Evolutionary conservation across 1,284 basidiomycete species (phyloP).

Genomic region (Meira miltonrushii): DNA sequence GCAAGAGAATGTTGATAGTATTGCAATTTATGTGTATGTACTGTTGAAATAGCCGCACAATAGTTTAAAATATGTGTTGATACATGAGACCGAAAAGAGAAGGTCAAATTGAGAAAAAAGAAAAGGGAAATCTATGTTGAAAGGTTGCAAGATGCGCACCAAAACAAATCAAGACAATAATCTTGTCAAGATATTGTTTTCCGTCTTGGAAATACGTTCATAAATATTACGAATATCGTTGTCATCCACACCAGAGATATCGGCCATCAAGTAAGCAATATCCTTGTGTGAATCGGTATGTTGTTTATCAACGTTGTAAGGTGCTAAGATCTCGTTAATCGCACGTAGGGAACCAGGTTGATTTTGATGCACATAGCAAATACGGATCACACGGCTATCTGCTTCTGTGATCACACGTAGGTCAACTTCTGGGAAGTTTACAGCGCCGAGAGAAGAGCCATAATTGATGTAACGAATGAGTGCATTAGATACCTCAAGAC

Average conservation of each 20-base stretch:
- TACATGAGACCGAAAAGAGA: not conserved
- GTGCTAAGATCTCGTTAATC: conserved; percentile 84
- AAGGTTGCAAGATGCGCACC: not conserved
- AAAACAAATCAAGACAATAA: conserved; percentile 13
- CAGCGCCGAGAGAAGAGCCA: conserved; percentile 78
- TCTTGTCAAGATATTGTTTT: conserved; percentile 48
- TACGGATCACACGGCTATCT: conserved; percentile 76
- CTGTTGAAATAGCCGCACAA: too few species aligned
- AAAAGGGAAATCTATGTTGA: not conserved
- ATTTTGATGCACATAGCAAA: conserved; percentile 96
- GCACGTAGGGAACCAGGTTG: conserved; percentile 92
- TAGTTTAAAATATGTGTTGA: too few species aligned
- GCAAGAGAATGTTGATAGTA: too few species aligned
- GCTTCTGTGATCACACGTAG: conserved; percentile 73
- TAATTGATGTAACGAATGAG: conserved; percentile 85
- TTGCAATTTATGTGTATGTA: too few species aligned
- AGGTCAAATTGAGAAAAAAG: not conserved
- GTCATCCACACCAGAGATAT: conserved; percentile 83
- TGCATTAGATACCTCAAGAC: conserved; percentile 83
- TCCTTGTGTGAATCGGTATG: conserved; percentile 94
- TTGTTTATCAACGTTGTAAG: conserved; percentile 99
- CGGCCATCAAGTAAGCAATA: conserved; percentile 89
- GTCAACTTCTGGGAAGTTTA: conserved; percentile 99
- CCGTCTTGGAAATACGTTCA: conserved; percentile 72
- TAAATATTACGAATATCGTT: conserved; percentile 75